phyloP scores from a whole-genome alignment of 345 rosid genomes.

The Eucalyptus curtisii region DNA sequence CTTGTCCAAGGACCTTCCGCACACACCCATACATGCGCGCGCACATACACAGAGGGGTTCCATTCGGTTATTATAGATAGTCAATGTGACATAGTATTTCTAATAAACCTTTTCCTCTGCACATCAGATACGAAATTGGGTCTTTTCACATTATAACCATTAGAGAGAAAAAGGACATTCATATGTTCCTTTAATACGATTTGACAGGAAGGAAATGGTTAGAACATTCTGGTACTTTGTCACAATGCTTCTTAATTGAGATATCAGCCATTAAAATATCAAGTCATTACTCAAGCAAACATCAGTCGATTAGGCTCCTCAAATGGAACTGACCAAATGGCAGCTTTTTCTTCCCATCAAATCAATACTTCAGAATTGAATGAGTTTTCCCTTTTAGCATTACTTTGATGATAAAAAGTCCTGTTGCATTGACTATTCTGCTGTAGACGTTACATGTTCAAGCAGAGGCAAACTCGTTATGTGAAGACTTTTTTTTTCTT shows the following conservation, averaged over 20 bases:
- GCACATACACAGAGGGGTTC: not conserved
- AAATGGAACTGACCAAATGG: not conserved
- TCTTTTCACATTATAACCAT: not conserved
- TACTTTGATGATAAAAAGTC: not conserved
- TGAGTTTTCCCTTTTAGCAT: not conserved
- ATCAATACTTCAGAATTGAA: not conserved
- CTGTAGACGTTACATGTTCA: not conserved
- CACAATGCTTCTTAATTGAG: not conserved
- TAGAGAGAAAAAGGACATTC: not conserved
- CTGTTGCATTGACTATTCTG: not conserved
- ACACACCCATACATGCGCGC: not conserved
- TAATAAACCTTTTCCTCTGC: not conserved
- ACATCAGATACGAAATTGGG: not conserved
- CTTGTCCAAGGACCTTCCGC: not conserved
- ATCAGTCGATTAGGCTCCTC: not conserved
- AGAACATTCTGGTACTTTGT: not conserved
- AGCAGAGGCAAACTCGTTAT: not conserved
- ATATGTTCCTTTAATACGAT: not conserved
- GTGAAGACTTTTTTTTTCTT: not conserved
- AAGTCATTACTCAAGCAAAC: not conserved
- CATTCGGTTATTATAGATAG: not conserved
- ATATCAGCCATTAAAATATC: not conserved
- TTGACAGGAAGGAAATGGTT: not conserved
- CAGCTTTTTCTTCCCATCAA: not conserved
- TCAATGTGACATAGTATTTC: not conserved